Evolutionary conservation across 768 basidiomycete species (phyloP), one percentile per base, ranked within the genome.

Genomic region (Lactifluus hygrophoroides): DNA sequence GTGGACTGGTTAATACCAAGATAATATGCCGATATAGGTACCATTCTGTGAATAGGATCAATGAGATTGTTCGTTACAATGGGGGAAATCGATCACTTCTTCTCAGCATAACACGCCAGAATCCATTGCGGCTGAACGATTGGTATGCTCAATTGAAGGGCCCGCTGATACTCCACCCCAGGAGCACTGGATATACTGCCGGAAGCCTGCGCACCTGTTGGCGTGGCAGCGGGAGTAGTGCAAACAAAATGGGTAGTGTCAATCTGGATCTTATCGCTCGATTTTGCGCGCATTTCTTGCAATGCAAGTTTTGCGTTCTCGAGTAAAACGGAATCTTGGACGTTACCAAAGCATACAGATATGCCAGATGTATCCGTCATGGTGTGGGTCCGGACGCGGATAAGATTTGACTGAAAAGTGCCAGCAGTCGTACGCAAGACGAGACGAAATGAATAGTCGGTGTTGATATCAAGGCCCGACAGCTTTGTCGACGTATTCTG

Each of bases 211-310:
- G 82, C 82, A 32, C 81, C 85, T 10, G 70, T 65, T 0, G 83
- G 80, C 0, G 83, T 85, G 10, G 83, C 79, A 1, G 85, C 86
- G 3, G 94, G 92, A 0, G 89, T 92, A 17, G 93, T 95, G 69
- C 94, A 95, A 42, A 97, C 94, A 64, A 96, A 99, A 71, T 99
- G 95, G 0, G 94, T 97, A 10, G 95, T 98, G 68, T 99, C 95
- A 57, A 98, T 94, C 74, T 94, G 90, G 40, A 99, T 94, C 67
- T 84, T 88, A 64, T 94, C 88, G 66, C 85, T 90, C 86, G 88
- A 94, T 64, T 87, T 87, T 0, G 91, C 95, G 42, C 79, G 80
- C 88, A 98, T 96, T 66, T 89, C 85, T 46, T 78, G 69, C 53
- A 99, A 72, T 8, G 92, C 90, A 55, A 82, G 69, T 70, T 90